Evolutionary conservation across 2,329 filamentous ascomycete genomes (phyloP).

Genomic region (Aspergillus jensenii): DNA sequence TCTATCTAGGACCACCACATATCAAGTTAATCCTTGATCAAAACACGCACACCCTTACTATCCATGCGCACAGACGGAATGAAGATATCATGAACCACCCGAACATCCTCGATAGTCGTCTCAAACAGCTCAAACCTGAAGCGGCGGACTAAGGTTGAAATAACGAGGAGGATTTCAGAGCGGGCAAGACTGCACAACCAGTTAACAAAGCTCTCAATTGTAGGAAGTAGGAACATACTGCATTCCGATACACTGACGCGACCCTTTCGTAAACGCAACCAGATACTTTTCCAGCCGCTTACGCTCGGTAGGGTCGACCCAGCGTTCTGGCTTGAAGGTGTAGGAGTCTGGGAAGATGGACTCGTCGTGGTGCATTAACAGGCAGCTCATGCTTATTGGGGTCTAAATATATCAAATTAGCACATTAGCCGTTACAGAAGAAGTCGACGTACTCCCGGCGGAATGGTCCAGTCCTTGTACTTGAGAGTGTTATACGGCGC

Average conservation of each 20-base stretch:
- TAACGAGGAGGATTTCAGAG: conserved; percentile 8
- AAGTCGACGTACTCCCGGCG: conserved; percentile 28
- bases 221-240: conserved; percentile 27
- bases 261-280: conserved; percentile 42
- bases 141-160: neutral
- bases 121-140: conserved; percentile 9
- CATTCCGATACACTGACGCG: conserved; percentile 48
- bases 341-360: conserved; percentile 37
- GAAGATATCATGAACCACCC: conserved; percentile 4
- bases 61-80: conserved; percentile 7
- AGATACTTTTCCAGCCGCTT: conserved; percentile 37
- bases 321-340: conserved; percentile 39
- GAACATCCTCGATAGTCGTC: conserved; percentile 7
- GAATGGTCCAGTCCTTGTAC: conserved; percentile 34
- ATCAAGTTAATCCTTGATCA: neutral
- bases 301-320: conserved; percentile 32
- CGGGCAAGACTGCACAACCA: conserved; percentile 1
- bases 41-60: conserved; percentile 8
- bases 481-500: conserved; percentile 26
- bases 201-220: neutral
- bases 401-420: conserved; percentile 18
- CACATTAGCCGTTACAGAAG: too few species aligned
- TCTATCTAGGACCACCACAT: too few species aligned
- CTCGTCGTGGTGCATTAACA: conserved; percentile 37
- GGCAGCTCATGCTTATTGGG: conserved; percentile 39